Percentiles rank a stretch among this genome's conserved stretches.
Evolutionary conservation across 1,284 basidiomycete species (phyloP).

Genomic region (Apiotrichum mycotoxinovorans): DNA sequence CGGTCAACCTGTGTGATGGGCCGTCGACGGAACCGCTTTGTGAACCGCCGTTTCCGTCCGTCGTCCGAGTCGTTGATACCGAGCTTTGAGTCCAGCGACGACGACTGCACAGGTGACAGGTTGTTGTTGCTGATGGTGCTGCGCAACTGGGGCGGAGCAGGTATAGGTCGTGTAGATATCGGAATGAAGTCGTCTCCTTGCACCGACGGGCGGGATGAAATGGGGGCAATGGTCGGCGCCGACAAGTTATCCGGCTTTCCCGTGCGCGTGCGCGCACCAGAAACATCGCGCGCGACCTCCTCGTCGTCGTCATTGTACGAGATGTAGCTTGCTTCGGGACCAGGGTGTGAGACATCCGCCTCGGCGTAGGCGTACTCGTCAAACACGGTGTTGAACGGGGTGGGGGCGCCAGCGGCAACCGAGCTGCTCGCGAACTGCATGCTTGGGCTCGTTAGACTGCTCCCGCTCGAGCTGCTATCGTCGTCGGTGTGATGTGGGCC

Average conservation of each 20-base stretch:
- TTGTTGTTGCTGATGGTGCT: neutral
- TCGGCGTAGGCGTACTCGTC: slow-evolving; percentile 9
- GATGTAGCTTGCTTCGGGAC: neutral
- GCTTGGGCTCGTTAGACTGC: neutral
- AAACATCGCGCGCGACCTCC: neutral
- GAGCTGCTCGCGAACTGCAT: neutral
- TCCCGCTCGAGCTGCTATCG: neutral
- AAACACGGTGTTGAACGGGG: slow-evolving; percentile 34
- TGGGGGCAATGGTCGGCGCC: slow-evolving; percentile 1
- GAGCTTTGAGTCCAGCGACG: neutral
- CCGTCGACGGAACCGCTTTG: slow-evolving; percentile 1
- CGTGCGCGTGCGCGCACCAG: neutral
- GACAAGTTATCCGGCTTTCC: neutral
- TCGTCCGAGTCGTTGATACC: neutral
- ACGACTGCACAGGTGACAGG: slow-evolving; percentile 4
- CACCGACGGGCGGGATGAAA: neutral
- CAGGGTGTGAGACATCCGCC: neutral
- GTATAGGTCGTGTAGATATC: slow-evolving; percentile 32
- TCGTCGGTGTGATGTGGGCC: too few relatives aligned
- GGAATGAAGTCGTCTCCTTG: slow-evolving; percentile 23
- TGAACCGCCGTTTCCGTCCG: neutral
- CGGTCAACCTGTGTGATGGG: slow-evolving; percentile 29
- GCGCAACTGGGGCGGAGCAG: slow-evolving; percentile 26
- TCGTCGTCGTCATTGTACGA: neutral
- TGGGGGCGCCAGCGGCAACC: slow-evolving; percentile 22